Percentiles rank a stretch among this genome's conserved stretches.
phyloP scores from a whole-genome alignment of 2,329 filamentous ascomycete genomes.

The Fusarium lateritium region DNA sequence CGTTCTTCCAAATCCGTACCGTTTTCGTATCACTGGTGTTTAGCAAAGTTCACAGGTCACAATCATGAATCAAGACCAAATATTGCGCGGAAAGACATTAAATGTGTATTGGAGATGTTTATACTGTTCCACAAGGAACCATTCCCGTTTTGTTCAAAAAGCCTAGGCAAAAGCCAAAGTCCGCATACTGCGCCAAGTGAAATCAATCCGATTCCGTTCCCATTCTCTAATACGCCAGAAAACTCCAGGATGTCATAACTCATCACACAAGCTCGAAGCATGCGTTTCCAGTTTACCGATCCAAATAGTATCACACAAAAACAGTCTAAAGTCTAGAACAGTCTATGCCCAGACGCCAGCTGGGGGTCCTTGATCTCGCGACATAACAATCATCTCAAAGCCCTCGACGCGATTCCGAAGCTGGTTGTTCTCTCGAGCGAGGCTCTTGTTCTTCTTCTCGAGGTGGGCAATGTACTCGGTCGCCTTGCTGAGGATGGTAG shows the following conservation, averaged over 20 bases:
- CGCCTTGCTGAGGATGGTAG: slow-evolving; percentile 73
- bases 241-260: slow-evolving; percentile 49
- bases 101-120: slow-evolving; percentile 48
- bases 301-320: slow-evolving; percentile 31
- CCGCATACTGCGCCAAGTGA: slow-evolving; percentile 35
- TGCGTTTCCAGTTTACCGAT: slow-evolving; percentile 27
- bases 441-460: slow-evolving; percentile 54
- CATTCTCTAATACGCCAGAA: slow-evolving; percentile 38
- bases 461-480: slow-evolving; percentile 57
- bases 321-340: slow-evolving; percentile 21
- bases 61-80: neutral
- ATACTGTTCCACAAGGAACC: slow-evolving; percentile 37
- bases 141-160: slow-evolving; percentile 37
- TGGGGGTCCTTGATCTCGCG: slow-evolving; percentile 44
- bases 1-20: neutral
- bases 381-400: slow-evolving; percentile 52
- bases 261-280: slow-evolving; percentile 43
- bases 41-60: neutral
- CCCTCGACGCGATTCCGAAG: slow-evolving; percentile 51
- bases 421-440: slow-evolving; percentile 53
- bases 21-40: neutral
- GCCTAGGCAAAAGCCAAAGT: slow-evolving; percentile 35
- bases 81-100: slow-evolving; percentile 33
- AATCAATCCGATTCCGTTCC: slow-evolving; percentile 25
- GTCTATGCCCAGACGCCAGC: slow-evolving; percentile 48